A percentile compares a stretch with the other conserved stretches of the same genome.
These are phyloP conservation scores for Cyclospora cayetanensis DNA, from an alignment of 169 alveolate genomes.

Conservation along the genomic window DNA sequence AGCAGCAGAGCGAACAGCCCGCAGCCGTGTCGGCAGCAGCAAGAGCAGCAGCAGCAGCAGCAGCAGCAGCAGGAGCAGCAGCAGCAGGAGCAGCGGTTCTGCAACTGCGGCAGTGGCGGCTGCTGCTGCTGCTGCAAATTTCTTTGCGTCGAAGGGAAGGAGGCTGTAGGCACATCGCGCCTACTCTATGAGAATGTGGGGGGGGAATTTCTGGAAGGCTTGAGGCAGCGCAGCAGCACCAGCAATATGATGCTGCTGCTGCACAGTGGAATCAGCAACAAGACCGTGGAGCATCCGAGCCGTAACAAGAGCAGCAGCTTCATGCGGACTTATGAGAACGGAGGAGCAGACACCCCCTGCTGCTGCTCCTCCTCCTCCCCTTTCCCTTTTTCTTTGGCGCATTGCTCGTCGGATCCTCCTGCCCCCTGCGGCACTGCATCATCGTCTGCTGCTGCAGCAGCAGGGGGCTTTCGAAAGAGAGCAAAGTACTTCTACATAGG, in stretches of 20 bases:
- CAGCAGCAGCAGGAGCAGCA: not conserved
- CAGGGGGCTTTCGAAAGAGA: constrained; percentile 9
- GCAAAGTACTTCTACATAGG: not conserved
- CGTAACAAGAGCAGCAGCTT: not conserved
- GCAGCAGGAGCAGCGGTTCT: not conserved
- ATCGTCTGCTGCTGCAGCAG: not conserved
- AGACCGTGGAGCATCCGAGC: not conserved
- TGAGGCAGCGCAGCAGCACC: constrained; percentile 37
- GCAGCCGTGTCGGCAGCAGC: not conserved
- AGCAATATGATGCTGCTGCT: constrained; percentile 31
- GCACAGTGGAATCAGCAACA: no score
- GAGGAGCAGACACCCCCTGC: not conserved
- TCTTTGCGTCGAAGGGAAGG: not conserved
- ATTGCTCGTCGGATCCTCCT: not conserved
- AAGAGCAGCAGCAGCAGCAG: not conserved
- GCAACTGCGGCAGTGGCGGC: not conserved
- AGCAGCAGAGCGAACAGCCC: not conserved
- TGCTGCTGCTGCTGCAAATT: not conserved
- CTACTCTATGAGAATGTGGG: no score
- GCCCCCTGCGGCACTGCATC: not conserved
- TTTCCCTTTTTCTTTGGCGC: not conserved
- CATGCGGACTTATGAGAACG: not conserved
- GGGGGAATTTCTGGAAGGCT: no score
- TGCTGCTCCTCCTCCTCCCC: not conserved
- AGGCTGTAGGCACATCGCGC: no score